Conservation (phyloP, 768 basidiomycete genomes). For the Suillus brevipes region DNA sequence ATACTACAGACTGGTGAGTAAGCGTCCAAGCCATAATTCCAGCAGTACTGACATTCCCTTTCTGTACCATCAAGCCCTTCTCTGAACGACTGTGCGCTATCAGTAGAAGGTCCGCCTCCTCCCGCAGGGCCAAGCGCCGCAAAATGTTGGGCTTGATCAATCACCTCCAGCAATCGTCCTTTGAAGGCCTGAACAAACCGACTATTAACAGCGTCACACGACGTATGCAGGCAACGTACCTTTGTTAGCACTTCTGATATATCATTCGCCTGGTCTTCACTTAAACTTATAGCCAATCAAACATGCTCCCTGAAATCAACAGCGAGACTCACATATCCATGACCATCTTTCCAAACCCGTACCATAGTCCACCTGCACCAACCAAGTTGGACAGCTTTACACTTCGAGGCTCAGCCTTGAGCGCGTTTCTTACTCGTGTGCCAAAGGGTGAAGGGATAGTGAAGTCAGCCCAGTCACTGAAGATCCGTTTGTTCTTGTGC, state of each 20-base stretch:
- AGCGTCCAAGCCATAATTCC: conserved; percentile 1
- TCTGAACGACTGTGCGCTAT: conserved; percentile 72
- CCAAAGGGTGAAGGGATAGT: conserved; percentile 79
- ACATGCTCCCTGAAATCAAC: conserved; percentile 3
- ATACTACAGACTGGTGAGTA: conserved; percentile 53
- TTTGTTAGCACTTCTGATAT: conserved; percentile 72
- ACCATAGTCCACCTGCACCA: conserved; percentile 89
- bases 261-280: conserved; percentile 70
- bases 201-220: conserved; percentile 12
- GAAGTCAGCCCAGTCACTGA: conserved; percentile 87
- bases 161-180: conserved; percentile 71
- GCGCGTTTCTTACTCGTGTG: conserved; percentile 75
- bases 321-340: conserved; percentile 66
- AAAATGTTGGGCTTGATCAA: conserved; percentile 90
- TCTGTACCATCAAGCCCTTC: conserved; percentile 94
- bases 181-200: conserved; percentile 62
- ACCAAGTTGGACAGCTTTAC: conserved; percentile 83
- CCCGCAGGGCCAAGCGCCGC: conserved; percentile 66
- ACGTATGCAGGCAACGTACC: conserved; percentile 35
- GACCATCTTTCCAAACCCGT: conserved; percentile 85
- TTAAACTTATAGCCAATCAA: conserved; percentile 50
- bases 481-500: conserved; percentile 7
- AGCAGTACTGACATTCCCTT: conserved; percentile 68
- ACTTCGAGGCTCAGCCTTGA: conserved; percentile 85
- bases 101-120: conserved; percentile 50